These are phyloP conservation scores for Nigrospora sphaerica DNA, from an alignment of 2,329 filamentous ascomycete species.

Conservation along the genomic window DNA sequence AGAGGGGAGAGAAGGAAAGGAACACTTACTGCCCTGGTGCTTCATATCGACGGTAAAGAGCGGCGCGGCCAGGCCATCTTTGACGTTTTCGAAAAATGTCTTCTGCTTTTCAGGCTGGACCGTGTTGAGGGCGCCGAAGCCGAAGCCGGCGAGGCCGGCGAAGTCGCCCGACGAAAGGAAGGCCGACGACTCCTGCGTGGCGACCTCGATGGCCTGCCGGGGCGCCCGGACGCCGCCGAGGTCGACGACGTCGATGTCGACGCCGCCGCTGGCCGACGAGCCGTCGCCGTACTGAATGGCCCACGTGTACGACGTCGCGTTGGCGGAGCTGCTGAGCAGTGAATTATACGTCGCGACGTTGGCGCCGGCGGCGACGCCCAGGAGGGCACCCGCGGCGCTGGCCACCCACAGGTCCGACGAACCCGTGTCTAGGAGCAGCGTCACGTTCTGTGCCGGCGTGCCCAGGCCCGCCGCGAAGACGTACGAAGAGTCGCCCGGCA, in stretches of 20 bases:
- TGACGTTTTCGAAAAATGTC: constrained; percentile 34
- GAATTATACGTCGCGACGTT: constrained; percentile 26
- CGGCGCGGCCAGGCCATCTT: constrained; percentile 24
- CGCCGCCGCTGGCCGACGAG: constrained; percentile 31
- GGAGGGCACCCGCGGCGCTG: constrained; percentile 23
- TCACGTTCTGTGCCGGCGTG: constrained; percentile 32
- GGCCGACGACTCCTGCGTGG: constrained; percentile 28
- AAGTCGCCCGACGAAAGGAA: constrained; percentile 29
- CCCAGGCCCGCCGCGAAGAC: constrained; percentile 23
- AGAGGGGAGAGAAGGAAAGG: neutral
- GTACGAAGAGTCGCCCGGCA: constrained; percentile 17
- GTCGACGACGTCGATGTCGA: constrained; percentile 34
- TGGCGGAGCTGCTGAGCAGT: constrained; percentile 27
- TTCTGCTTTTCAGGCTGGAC: constrained; percentile 30
- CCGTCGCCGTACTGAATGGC: constrained; percentile 36
- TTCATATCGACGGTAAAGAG: constrained; percentile 47
- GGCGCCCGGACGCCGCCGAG: constrained; percentile 31
- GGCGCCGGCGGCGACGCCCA: constrained; percentile 27
- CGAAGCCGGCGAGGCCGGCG: constrained; percentile 36
- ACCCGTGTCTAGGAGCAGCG: constrained; percentile 38
- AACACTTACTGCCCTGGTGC: constrained; percentile 19
- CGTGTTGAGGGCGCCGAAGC: constrained; percentile 34
- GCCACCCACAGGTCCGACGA: constrained; percentile 43
- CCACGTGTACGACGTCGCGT: constrained; percentile 30
- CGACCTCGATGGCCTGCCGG: constrained; percentile 34